Conservation (phyloP, 345 rosid genomes). For the Acer negundo region DNA sequence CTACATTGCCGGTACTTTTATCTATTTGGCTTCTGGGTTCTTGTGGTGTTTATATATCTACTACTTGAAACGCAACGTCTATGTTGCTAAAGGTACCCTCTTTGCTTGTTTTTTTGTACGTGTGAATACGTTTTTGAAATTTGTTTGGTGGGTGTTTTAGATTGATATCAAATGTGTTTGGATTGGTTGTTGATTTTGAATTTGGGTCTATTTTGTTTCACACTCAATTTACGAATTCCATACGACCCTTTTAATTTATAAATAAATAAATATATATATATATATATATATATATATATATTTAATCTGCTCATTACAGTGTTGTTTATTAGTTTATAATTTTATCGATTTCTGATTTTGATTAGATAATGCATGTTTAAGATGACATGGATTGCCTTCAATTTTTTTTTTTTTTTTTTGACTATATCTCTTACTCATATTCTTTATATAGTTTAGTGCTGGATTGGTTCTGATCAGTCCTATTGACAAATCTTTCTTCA, state of each 20-base stretch:
- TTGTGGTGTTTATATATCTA: conserved; percentile 95
- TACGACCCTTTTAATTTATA: no score
- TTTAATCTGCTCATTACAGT: no score
- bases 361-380: conserved; percentile 11
- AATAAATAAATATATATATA: no score
- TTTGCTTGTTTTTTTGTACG: neutral
- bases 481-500: neutral
- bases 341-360: neutral
- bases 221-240: neutral
- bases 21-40: conserved; percentile 78
- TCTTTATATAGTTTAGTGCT: neutral
- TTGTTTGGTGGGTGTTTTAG: neutral
- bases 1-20: conserved; percentile 68
- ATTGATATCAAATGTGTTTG: conserved; percentile 8
- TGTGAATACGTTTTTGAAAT: no score
- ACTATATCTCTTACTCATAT: neutral
- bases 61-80: conserved; percentile 75
- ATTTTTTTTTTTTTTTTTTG: neutral
- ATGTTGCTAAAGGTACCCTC: conserved; percentile 65
- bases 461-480: neutral
- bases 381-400: neutral
- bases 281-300: no score
- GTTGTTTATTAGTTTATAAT: no score
- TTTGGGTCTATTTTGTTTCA: neutral
- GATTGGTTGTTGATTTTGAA: conserved; percentile 8